phyloP scores from a whole-genome alignment of 192 early-diverging fungal species.

The Coemansia sp. region DNA sequence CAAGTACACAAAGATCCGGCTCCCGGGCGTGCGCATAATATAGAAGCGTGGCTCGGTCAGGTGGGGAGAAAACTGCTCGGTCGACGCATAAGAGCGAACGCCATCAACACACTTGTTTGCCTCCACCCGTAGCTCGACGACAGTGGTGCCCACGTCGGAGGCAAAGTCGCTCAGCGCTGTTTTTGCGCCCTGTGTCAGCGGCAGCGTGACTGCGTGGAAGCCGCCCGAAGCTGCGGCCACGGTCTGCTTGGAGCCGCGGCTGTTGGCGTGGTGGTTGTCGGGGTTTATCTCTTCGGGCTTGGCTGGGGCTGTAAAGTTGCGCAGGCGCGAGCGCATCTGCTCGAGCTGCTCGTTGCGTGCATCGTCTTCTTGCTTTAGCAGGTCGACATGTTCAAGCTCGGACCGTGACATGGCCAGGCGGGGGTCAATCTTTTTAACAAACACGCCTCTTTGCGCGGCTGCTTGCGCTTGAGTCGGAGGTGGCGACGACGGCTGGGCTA shows the following conservation, averaged over 20 bases:
- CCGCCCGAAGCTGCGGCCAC: conserved; percentile 47
- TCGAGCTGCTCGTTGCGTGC: conserved; percentile 51
- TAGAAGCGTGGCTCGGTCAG: conserved; percentile 51
- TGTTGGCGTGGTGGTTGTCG: conserved; percentile 43
- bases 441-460: conserved; percentile 18
- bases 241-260: conserved; percentile 32
- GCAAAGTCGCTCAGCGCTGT: conserved; percentile 26
- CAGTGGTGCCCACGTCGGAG: conserved; percentile 30
- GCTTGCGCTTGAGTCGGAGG: not conserved
- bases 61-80: conserved; percentile 37
- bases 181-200: conserved; percentile 34
- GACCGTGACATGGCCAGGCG: conserved; percentile 48
- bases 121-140: conserved; percentile 43
- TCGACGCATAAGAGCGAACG: conserved; percentile 25
- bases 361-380: conserved; percentile 45
- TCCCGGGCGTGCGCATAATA: conserved; percentile 42
- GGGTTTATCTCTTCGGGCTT: conserved; percentile 8
- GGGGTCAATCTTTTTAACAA: conserved; percentile 42
- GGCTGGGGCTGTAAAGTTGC: conserved; percentile 16
- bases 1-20: conserved; percentile 49
- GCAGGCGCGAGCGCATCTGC: conserved; percentile 36
- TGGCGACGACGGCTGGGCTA: not conserved
- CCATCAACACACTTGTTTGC: conserved; percentile 29
- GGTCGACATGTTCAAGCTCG: conserved; percentile 47
- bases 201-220: conserved; percentile 50